Evolutionary conservation across 2,329 filamentous ascomycete genomes (phyloP).

Genomic region (Fusarium albidum): DNA sequence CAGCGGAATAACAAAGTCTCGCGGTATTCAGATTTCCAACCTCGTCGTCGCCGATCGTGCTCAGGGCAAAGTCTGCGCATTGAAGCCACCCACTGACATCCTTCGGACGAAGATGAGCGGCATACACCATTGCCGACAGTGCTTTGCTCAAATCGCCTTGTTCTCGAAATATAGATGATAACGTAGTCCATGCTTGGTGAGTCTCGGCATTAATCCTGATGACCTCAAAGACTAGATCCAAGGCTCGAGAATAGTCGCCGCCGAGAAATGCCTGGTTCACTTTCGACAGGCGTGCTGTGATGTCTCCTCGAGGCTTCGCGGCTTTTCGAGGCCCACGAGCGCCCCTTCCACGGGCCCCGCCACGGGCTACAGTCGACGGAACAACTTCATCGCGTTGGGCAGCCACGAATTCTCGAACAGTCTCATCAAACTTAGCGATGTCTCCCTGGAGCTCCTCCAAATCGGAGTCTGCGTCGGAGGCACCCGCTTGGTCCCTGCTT

Average conservation of each 20-base stretch:
- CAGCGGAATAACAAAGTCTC: slow-evolving; percentile 66
- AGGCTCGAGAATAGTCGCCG: slow-evolving; percentile 66
- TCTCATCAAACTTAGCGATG: slow-evolving; percentile 53
- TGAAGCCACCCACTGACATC: slow-evolving; percentile 66
- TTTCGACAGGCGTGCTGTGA: slow-evolving; percentile 71
- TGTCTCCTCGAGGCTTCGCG: slow-evolving; percentile 74
- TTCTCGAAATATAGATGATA: slow-evolving; percentile 69
- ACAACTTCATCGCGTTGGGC: slow-evolving; percentile 45
- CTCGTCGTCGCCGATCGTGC: slow-evolving; percentile 57
- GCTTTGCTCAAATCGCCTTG: slow-evolving; percentile 65
- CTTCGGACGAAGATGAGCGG: slow-evolving; percentile 69
- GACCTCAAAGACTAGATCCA: slow-evolving; percentile 67
- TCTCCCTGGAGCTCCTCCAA: slow-evolving; percentile 54
- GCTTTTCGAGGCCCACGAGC: slow-evolving; percentile 63
- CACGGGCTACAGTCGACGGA: slow-evolving; percentile 25
- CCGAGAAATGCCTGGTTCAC: slow-evolving; percentile 75
- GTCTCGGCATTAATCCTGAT: slow-evolving; percentile 75
- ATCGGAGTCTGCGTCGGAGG: slow-evolving; percentile 55
- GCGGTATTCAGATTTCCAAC: slow-evolving; percentile 61
- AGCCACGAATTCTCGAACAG: slow-evolving; percentile 51
- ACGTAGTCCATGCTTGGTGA: slow-evolving; percentile 69
- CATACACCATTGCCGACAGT: slow-evolving; percentile 67
- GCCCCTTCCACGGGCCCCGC: slow-evolving; percentile 41
- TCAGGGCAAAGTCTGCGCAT: slow-evolving; percentile 65
- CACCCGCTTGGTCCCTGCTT: slow-evolving; percentile 29